These are phyloP conservation scores for Ceratobasidium theobromae DNA, from an alignment of 1,284 basidiomycete genomes.

Conservation along the genomic window DNA sequence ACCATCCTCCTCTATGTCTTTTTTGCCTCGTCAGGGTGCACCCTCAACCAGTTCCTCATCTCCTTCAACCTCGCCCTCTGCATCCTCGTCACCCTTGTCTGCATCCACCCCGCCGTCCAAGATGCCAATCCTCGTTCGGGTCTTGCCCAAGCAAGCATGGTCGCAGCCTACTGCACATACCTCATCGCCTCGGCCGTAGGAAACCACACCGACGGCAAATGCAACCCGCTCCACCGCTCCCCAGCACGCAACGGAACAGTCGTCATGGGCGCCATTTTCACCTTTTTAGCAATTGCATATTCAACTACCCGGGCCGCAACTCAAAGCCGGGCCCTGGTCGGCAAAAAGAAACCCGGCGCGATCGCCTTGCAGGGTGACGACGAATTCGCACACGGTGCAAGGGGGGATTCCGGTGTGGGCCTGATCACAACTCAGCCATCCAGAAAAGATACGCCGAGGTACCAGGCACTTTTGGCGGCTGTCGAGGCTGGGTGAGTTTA, in stretches of 20 bases:
- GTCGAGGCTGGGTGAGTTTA: slow-evolving; percentile 83
- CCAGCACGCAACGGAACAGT: slow-evolving; percentile 84
- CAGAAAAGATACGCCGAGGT: slow-evolving; percentile 83
- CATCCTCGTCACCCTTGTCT: slow-evolving; percentile 79
- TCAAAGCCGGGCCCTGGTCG: slow-evolving; percentile 87
- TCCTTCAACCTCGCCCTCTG: slow-evolving; percentile 87
- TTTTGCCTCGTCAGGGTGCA: slow-evolving; percentile 86
- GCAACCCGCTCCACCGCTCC: slow-evolving; percentile 80
- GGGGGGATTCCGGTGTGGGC: slow-evolving; percentile 57
- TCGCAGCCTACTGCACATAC: slow-evolving; percentile 96
- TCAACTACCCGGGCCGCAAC: slow-evolving; percentile 96
- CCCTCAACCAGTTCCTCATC: slow-evolving; percentile 93
- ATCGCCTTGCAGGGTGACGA: slow-evolving; percentile 61
- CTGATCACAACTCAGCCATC: slow-evolving; percentile 84
- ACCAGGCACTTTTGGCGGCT: slow-evolving; percentile 92
- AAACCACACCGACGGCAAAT: slow-evolving; percentile 76
- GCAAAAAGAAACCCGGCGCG: slow-evolving; percentile 61
- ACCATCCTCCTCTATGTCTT: slow-evolving; percentile 90
- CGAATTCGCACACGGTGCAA: slow-evolving; percentile 43
- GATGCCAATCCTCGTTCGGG: slow-evolving; percentile 94
- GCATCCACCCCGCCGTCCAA: slow-evolving; percentile 85
- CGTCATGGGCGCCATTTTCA: slow-evolving; percentile 91
- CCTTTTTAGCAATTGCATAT: slow-evolving; percentile 97
- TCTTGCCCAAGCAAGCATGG: slow-evolving; percentile 94
- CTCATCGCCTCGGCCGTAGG: slow-evolving; percentile 92